These are phyloP conservation scores for Saturnispora kantuleensis DNA, from an alignment of 805 yeast genomes.

Conservation along the genomic window DNA sequence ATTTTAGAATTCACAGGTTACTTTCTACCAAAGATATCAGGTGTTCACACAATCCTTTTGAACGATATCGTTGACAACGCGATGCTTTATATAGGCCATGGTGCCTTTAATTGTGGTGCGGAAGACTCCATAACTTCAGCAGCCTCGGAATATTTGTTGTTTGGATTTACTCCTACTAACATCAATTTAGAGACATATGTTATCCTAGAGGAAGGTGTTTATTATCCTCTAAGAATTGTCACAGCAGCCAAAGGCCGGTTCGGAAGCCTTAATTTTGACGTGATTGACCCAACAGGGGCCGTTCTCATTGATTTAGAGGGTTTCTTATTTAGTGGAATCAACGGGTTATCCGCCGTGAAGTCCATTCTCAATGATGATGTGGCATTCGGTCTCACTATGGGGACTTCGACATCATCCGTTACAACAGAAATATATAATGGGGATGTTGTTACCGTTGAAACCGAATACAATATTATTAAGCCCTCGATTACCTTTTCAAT, in stretches of 20 bases:
- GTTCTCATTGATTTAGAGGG: neutral
- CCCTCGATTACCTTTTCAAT: neutral
- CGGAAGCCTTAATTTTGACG: neutral
- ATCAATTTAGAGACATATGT: constrained; percentile 12
- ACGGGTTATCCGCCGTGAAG: neutral
- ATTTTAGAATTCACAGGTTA: constrained; percentile 15
- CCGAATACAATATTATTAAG: neutral
- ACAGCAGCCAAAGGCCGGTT: neutral
- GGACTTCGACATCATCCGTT: neutral
- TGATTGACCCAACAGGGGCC: neutral
- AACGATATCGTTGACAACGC: constrained; percentile 24
- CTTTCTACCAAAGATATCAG: constrained; percentile 21
- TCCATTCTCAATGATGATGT: neutral
- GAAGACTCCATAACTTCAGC: neutral
- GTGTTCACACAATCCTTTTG: constrained; percentile 21
- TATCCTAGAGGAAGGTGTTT: constrained; percentile 15
- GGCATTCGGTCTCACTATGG: neutral
- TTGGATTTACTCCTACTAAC: neutral
- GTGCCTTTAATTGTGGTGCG: constrained; percentile 28
- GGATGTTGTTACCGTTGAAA: neutral
- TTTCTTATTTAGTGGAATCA: neutral
- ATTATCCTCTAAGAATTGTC: constrained; percentile 6
- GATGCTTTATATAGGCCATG: constrained; percentile 25
- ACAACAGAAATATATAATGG: neutral
- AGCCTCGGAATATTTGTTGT: neutral